Conservation (phyloP, 768 basidiomycete genomes). For the Polyporus arcularius region DNA sequence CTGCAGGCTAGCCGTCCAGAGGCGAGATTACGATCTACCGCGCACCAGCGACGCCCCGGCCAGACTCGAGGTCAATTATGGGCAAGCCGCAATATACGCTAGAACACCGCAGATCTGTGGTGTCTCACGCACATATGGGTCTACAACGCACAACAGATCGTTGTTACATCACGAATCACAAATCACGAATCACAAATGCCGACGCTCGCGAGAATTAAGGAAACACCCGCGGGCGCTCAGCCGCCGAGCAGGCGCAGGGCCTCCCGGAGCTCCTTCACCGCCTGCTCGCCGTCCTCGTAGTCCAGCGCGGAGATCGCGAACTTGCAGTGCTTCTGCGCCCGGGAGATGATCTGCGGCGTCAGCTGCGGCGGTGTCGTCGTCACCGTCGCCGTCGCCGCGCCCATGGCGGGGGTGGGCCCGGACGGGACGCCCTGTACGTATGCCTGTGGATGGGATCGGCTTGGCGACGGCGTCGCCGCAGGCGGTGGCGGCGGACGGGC, state of each 20-base stretch:
- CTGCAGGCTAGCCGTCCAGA: too few relatives aligned
- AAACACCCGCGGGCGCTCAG: slow-evolving; percentile 19
- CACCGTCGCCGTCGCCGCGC: slow-evolving; percentile 17
- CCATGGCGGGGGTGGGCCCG: slow-evolving; percentile 8
- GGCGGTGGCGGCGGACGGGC: slow-evolving; percentile 8
- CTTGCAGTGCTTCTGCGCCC: slow-evolving; percentile 87
- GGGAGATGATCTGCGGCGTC: slow-evolving; percentile 64
- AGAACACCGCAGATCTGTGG: too few relatives aligned
- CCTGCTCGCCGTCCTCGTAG: slow-evolving; percentile 90
- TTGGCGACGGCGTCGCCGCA: slow-evolving; percentile 6
- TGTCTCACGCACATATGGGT: too few relatives aligned
- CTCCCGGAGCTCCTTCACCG: slow-evolving; percentile 75
- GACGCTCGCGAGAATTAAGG: not conserved
- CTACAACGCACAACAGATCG: not conserved
- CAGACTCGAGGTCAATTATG: too few relatives aligned
- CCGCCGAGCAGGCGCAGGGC: slow-evolving; percentile 72
- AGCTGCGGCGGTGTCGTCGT: slow-evolving; percentile 43
- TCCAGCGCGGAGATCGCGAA: slow-evolving; percentile 96
- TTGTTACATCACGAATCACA: not conserved
- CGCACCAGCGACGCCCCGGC: too few relatives aligned
- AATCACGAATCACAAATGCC: not conserved
- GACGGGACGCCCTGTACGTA: slow-evolving; percentile 17
- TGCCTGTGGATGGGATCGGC: not conserved
- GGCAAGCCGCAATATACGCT: too few relatives aligned
- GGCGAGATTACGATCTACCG: too few relatives aligned